Evolutionary conservation across 345 rosid genomes (phyloP), one percentile per base, ranked within the genome.

Genomic region (Noccaea bulbosa): DNA sequence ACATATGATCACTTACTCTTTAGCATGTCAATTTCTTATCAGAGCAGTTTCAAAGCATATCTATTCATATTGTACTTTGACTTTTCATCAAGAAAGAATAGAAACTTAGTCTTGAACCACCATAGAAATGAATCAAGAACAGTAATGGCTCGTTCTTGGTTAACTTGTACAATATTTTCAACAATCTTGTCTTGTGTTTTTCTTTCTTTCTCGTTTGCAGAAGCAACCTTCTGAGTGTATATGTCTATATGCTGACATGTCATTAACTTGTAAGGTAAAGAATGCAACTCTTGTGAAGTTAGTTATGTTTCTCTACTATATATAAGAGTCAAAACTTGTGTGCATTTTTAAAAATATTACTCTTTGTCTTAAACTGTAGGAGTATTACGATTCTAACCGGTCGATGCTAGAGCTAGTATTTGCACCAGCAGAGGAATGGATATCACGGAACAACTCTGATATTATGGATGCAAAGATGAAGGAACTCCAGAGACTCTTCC

Each of bases 241-340:
- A n/a, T n/a, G n/a, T n/a, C n/a, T 91, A 52, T 93, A 93, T 74
- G 98, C 98, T 0, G 98, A 93, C 78, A 93, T 93, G 97, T 93
- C 98, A 0, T 84, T 88, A 15, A 83, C 97, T 27, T 91, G 98
- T 39, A 93, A 93, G 95, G 98, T 93, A 80, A 62, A 81, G 34
- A 27, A 9, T 8, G 6, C 4, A 3, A 6, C 6, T 14, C 33
- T 33, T 53, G 33, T 63, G 12, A 17, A 49, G 46, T 10, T 45
- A 8, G 16, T 8, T 30, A 0, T 62, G 40, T 50, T 39, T 5
- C 17, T 38, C 14, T 20, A 8, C 37, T 51, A 24, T 6, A 7
- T n/a, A 37, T 35, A 54, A 58, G 49, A 59, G n/a, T 17, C 40
- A 48, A 0, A 58, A 17, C 27, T 47, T 41, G 41, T n/a, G 48